Evolutionary conservation across 1,284 basidiomycete species (phyloP).

Genomic region (Inonotus obliquus): DNA sequence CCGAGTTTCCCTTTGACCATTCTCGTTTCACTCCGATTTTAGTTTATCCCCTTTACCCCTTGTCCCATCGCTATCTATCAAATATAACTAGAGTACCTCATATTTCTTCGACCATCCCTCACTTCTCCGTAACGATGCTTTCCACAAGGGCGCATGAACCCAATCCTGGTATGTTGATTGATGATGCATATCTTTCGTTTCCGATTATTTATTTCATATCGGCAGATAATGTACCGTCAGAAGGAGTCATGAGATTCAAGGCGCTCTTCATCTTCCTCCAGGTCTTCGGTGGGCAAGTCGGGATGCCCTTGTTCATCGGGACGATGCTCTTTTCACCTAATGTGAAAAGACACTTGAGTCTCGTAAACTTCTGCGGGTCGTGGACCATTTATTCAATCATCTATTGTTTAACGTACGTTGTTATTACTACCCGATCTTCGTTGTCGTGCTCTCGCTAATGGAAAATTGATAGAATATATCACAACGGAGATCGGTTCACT

Average conservation of each 20-base stretch:
- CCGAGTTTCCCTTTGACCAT: neutral
- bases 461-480: conserved; percentile 6
- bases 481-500: conserved; percentile 1
- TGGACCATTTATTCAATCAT: conserved; percentile 17
- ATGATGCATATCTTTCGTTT: neutral
- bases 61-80: neutral
- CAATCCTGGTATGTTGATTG: conserved; percentile 1
- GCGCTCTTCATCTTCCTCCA: conserved; percentile 14
- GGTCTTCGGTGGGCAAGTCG: conserved; percentile 16
- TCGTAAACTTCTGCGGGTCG: conserved; percentile 15
- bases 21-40: neutral
- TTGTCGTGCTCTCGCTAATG: neutral
- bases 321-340: conserved; percentile 14
- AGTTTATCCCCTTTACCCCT: neutral
- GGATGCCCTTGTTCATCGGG: conserved; percentile 16
- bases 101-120: neutral
- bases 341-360: conserved; percentile 13
- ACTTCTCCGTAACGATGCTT: neutral
- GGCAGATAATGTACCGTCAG: conserved; percentile 7
- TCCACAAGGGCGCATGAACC: neutral
- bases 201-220: neutral
- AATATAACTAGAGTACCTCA: neutral
- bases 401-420: conserved; percentile 13
- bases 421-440: neutral
- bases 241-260: neutral